These are phyloP conservation scores for Pinus albicaulis DNA, from an alignment of 75 land plant genomes.

Conservation along the genomic window DNA sequence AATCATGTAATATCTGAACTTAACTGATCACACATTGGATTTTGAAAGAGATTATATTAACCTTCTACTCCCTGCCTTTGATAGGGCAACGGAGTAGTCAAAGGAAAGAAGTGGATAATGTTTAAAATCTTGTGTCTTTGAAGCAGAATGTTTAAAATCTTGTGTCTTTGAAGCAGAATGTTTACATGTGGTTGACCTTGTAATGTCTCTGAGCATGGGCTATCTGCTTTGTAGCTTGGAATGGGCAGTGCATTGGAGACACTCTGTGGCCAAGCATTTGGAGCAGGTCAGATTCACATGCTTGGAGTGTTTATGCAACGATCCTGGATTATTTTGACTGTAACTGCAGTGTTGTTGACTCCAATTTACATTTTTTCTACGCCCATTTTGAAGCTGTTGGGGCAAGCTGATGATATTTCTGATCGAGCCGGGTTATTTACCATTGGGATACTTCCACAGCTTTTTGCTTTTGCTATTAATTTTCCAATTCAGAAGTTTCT, in stretches of 20 bases:
- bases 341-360: constrained; percentile 29
- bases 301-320: constrained; percentile 53
- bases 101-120: background rate
- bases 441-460: constrained; percentile 29
- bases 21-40: no score
- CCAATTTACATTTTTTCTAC: constrained; percentile 54
- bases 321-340: constrained; percentile 52
- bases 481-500: constrained; percentile 39
- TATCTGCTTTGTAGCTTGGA: constrained; percentile 13
- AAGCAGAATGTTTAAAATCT: no score
- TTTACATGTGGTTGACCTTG: background rate
- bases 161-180: no score
- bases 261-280: constrained; percentile 46
- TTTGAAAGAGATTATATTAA: background rate
- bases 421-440: constrained; percentile 19
- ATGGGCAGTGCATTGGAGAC: constrained; percentile 52
- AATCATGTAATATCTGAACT: no score
- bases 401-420: constrained; percentile 15
- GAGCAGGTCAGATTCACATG: constrained; percentile 40
- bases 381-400: background rate
- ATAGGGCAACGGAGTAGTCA: background rate
- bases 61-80: background rate
- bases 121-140: background rate
- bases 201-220: background rate
- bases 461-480: constrained; percentile 12